phyloP scores from a whole-genome alignment of 169 alveolate genomes.

The Plasmodium fragile region DNA sequence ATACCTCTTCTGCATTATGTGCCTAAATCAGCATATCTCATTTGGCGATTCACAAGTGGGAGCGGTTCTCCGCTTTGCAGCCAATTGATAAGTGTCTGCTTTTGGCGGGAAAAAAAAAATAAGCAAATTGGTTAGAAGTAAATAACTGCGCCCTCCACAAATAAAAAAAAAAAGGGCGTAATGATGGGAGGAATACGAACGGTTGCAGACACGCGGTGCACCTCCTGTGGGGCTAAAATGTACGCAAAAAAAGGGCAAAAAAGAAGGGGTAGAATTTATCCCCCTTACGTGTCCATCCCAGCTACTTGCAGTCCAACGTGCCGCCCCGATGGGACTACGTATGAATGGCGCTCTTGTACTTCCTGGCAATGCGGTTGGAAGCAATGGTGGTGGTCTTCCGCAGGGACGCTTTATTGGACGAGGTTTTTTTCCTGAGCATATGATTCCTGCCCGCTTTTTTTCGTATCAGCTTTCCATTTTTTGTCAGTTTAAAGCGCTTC shows the following conservation, averaged over 20 bases:
- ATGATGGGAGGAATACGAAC: neutral
- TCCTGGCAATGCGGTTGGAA: slow-evolving; percentile 17
- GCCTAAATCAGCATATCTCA: neutral
- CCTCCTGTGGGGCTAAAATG: neutral
- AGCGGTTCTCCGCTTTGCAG: neutral
- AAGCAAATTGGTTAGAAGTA: neutral
- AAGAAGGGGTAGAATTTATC: neutral
- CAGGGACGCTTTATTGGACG: slow-evolving; percentile 43
- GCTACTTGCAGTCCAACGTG: neutral
- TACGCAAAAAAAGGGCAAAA: neutral
- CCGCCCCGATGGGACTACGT: neutral
- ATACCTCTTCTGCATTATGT: neutral
- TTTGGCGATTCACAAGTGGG: neutral
- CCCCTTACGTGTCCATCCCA: neutral
- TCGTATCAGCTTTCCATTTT: slow-evolving; percentile 88
- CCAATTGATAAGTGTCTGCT: neutral
- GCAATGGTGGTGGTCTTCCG: slow-evolving; percentile 60
- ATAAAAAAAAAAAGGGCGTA: neutral
- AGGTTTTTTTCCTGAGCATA: slow-evolving; percentile 75
- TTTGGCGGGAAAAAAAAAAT: neutral
- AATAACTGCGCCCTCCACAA: neutral
- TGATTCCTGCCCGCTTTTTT: slow-evolving; percentile 86
- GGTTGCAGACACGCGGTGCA: neutral
- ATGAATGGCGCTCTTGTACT: slow-evolving; percentile 62
- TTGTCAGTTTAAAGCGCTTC: slow-evolving; percentile 88